Evolutionary conservation across 2,329 filamentous ascomycete genomes (phyloP), one percentile per base, ranked within the genome.

Genomic region (Exophiala sideris): DNA sequence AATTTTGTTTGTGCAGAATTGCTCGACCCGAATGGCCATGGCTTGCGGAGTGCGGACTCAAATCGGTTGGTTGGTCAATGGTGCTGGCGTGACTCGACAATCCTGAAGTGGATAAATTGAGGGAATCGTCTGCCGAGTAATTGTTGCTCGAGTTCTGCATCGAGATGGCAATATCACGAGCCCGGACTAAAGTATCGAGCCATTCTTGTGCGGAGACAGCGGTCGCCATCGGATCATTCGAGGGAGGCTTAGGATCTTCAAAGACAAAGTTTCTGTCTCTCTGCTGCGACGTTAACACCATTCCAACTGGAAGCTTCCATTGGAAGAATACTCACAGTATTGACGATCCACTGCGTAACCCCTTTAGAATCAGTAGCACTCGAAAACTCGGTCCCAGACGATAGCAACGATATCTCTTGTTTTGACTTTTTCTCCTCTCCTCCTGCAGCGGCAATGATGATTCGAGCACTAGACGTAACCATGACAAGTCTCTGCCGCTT

Each of bases 351-450:
- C 55, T 88, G 85, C 24, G 85, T 86, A 72, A 92, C 81, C 21
- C 91, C 91, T 71, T 95, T 96, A n/a, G 84, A 79, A 70, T 96
- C 94, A 42, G 86, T 81, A 63, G 88, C 89, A 48, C 80, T 90
- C 68, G 83, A 87, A 85, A 89, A 97, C 21, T 82, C 77, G 62
- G 85, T 89, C 49, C 89, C 91, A 2, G 86, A 76, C 2, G 81
- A 79, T 16, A 95, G 75, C 21, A 99, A 78, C n/a, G 89, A 89
- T 34, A 99, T 83, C 63, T 99, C 94, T 65, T 89, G 82, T 70
- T 99, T 99, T 18, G 90, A 82, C 70, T 94, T 91, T 75, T 99
- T 99, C 68, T 97, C 92, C 60, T 96, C 94, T 0, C 92, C 94
- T 5, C 92, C 91, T 20, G 91, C 87, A 4, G 94, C 89, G 10